Base-by-base conservation (phyloP, 768 basidiomycete genomes). In the Lactarius hengduanensis region DNA sequence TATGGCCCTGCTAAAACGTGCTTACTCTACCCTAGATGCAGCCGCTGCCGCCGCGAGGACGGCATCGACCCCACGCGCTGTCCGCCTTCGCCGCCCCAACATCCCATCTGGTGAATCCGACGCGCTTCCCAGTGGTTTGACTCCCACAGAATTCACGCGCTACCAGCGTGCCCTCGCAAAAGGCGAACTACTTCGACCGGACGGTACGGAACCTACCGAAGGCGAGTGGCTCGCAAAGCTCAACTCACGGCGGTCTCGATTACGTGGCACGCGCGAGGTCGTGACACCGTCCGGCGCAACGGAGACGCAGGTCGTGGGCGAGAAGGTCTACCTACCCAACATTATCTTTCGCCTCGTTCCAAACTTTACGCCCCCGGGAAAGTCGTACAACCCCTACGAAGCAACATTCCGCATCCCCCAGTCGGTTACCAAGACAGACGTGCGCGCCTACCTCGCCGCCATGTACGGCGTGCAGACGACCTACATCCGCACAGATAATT, bases 401-500 rank as follows among this genome's bases (percentile, higher is more conserved):
- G 95, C 94, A 10, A 98, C 95, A 3, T 96, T 98, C 80, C 91
- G 93, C 63, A 82, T 96, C 47, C 90, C 94, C n/a, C 85, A 86
- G 68, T 89, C 86, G 53, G 82, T 96, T 77, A 97, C 94, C 53
- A 98, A 98, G 78, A 92, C 90, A 64, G 95, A 98, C 78, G 79
- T 98, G 43, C 88, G 94, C 47, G 89, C 90, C 0, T 94, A 96
- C 74, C 84, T 98, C 57, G 78, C 78, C 60, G 83, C 93, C 40
- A 84, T 89, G n/a, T 98, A 98, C 71, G 91, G 92, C 67, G 87
- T 98, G 56, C 80, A 88, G 73, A 90, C 91, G 66, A 96, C 94
- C 8, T 97, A 96, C 76, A 93, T 98, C 68, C 92, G 95, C 60
- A 98, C 95, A n/a, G 91, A 92, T 81, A 92, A 91, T 79, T 93